Percentiles rank a stretch among this genome's conserved stretches.
Conservation (phyloP, 352 stramenopile species). For the Phytophthora podocarpi region DNA sequence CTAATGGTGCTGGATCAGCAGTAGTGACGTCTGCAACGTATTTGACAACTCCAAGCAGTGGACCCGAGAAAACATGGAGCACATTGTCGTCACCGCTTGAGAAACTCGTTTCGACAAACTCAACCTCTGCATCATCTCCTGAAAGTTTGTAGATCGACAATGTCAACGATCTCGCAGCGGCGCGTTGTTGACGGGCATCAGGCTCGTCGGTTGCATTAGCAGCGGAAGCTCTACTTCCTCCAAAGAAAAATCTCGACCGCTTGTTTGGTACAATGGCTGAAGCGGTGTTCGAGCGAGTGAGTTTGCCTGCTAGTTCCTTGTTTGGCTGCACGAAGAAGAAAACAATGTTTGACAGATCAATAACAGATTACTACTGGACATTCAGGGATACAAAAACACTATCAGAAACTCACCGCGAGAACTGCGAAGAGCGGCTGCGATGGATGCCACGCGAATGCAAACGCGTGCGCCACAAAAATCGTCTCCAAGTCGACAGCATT, state of each 20-base stretch:
- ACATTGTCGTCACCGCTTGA: conserved; percentile 56
- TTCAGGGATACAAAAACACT: neutral
- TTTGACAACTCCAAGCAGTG: conserved; percentile 67
- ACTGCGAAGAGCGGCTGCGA: conserved; percentile 50
- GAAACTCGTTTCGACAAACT: conserved; percentile 61
- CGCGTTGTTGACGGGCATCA: conserved; percentile 43
- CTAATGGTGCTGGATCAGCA: conserved; percentile 11
- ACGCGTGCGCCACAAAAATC: conserved; percentile 64
- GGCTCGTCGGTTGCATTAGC: conserved; percentile 27
- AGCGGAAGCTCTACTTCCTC: conserved; percentile 42
- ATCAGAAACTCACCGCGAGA: conserved; percentile 45
- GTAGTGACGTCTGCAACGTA: conserved; percentile 42
- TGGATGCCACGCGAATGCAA: conserved; percentile 70
- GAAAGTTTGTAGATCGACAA: conserved; percentile 36
- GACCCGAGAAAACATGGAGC: conserved; percentile 74
- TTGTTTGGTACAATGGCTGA: conserved; percentile 43
- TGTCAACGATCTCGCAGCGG: conserved; percentile 41
- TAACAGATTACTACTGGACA: too few relatives aligned
- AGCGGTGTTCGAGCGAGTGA: conserved; percentile 42
- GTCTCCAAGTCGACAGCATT: conserved; percentile 66
- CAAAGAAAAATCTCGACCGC: conserved; percentile 74
- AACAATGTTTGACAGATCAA: neutral
- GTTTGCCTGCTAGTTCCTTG: conserved; percentile 39
- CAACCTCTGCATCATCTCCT: conserved; percentile 48
- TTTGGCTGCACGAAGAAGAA: conserved; percentile 47